Evolutionary conservation across 306 rosid species (phyloP).

Genomic region (Rosa persica): DNA sequence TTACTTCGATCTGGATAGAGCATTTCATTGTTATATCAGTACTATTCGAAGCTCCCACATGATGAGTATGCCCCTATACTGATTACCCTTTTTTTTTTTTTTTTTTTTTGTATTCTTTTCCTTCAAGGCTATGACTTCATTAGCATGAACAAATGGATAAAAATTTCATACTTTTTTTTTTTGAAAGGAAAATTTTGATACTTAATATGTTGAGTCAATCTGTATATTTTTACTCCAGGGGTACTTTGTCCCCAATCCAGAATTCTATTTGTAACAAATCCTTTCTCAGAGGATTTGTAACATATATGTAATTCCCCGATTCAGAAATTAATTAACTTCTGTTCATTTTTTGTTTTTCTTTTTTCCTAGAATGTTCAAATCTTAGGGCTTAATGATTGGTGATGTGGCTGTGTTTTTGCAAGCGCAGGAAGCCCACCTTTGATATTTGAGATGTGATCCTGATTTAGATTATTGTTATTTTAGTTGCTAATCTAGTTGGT

Average conservation of each 20-base stretch:
- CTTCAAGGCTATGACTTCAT: slow-evolving; percentile 18
- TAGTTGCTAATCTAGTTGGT: slow-evolving; percentile 64
- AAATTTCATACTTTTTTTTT: slow-evolving; percentile 2
- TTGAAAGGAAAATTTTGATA: slow-evolving; percentile 40
- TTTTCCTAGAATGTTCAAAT: slow-evolving; percentile 37
- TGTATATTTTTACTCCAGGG: slow-evolving; percentile 42
- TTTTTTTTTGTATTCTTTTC: not conserved
- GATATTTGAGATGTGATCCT: slow-evolving; percentile 77
- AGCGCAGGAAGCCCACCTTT: slow-evolving; percentile 79
- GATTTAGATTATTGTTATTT: slow-evolving; percentile 58
- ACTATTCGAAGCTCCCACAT: slow-evolving; percentile 85
- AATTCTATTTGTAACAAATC: slow-evolving; percentile 49
- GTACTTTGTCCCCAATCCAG: slow-evolving; percentile 83
- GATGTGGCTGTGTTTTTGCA: slow-evolving; percentile 89
- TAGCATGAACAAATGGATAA: slow-evolving; percentile 19
- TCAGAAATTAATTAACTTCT: slow-evolving; percentile 90
- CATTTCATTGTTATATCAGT: slow-evolving; percentile 73
- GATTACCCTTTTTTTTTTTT: slow-evolving; percentile 21
- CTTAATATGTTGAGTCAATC: slow-evolving; percentile 11
- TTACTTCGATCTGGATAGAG: slow-evolving; percentile 59
- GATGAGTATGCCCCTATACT: slow-evolving; percentile 67
- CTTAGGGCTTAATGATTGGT: slow-evolving; percentile 64
- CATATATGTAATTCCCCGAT: slow-evolving; percentile 79
- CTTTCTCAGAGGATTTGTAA: slow-evolving; percentile 74
- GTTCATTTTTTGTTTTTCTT: slow-evolving; percentile 27